Conservation (phyloP, 2,329 filamentous ascomycete genomes). For the Venturia nashicola region DNA sequence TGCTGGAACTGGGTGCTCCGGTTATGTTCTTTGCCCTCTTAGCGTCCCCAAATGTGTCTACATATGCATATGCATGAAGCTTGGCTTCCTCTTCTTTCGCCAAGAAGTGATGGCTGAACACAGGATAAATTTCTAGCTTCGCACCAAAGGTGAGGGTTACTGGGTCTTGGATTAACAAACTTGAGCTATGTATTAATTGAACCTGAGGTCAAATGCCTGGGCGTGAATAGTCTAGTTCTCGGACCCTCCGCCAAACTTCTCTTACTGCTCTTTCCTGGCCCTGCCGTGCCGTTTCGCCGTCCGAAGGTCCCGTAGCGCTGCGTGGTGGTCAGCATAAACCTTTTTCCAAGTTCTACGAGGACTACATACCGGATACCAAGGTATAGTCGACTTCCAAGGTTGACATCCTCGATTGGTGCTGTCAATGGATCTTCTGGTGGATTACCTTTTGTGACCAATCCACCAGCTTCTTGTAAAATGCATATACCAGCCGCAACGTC, state of each 20-base stretch:
- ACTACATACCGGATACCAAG: constrained; percentile 40
- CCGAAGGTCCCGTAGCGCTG: constrained; percentile 51
- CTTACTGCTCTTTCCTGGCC: constrained; percentile 58
- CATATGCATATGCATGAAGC: constrained; percentile 27
- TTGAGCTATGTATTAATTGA: not conserved
- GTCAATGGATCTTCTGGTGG: constrained; percentile 47
- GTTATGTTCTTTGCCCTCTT: not conserved
- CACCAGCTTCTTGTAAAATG: constrained; percentile 61
- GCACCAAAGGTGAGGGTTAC: not conserved
- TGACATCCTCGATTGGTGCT: constrained; percentile 45
- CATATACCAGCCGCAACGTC: constrained; percentile 67
- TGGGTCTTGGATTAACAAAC: not conserved
- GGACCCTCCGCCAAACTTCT: constrained; percentile 61
- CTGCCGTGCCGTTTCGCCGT: constrained; percentile 50
- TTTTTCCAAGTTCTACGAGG: constrained; percentile 28
- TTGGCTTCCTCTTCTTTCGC: not conserved
- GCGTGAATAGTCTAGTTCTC: constrained; percentile 52
- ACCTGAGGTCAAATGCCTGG: constrained; percentile 39
- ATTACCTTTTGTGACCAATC: constrained; percentile 61
- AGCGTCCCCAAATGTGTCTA: not conserved
- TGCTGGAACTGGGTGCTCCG: not conserved
- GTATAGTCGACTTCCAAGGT: constrained; percentile 57
- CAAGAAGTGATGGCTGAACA: not conserved
- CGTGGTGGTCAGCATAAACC: not conserved
- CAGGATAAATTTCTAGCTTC: not conserved